Percentiles rank a stretch among this genome's conserved stretches.
Conservation (phyloP, 2,329 filamentous ascomycete genomes). For the Tricladium varicosporioides region DNA sequence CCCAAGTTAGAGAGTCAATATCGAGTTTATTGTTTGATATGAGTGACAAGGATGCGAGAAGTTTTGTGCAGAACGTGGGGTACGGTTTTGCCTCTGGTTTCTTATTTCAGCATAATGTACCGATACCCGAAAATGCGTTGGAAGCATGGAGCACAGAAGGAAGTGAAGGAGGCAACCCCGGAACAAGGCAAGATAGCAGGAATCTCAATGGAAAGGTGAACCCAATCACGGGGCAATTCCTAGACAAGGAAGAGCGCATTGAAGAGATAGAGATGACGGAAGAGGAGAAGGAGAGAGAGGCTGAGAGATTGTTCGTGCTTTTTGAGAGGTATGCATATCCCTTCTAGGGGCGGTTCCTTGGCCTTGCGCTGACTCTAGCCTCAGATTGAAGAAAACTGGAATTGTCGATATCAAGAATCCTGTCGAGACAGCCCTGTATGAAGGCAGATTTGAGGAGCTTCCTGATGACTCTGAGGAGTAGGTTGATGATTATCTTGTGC, state of each 20-base stretch:
- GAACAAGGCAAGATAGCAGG: conserved; percentile 22
- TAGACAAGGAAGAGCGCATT: conserved; percentile 34
- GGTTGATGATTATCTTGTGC: not conserved
- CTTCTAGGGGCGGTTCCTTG: too few relatives aligned
- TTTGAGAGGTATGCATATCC: conserved; percentile 31
- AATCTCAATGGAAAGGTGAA: conserved; percentile 29
- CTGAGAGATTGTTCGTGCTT: conserved; percentile 33
- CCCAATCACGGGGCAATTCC: conserved; percentile 32
- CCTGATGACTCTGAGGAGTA: conserved; percentile 30
- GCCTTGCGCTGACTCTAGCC: conserved; percentile 7
- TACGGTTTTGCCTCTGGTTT: conserved; percentile 94
- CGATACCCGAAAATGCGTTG: conserved; percentile 66
- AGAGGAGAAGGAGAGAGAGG: conserved; percentile 86
- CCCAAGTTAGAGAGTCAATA: conserved; percentile 71
- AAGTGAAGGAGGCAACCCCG: conserved; percentile 24
- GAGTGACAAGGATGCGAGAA: conserved; percentile 74
- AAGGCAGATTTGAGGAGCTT: conserved; percentile 32
- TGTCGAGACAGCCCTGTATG: conserved; percentile 25
- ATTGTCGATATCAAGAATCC: conserved; percentile 32
- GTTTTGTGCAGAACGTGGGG: conserved; percentile 86
- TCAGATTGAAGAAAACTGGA: conserved; percentile 32
- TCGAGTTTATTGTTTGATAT: conserved; percentile 83
- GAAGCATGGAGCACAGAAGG: conserved; percentile 46
- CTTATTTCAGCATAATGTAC: conserved; percentile 78
- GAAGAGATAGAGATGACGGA: conserved; percentile 74